Evolutionary conservation across 306 rosid genomes (phyloP).

Genomic region (Datisca glomerata): DNA sequence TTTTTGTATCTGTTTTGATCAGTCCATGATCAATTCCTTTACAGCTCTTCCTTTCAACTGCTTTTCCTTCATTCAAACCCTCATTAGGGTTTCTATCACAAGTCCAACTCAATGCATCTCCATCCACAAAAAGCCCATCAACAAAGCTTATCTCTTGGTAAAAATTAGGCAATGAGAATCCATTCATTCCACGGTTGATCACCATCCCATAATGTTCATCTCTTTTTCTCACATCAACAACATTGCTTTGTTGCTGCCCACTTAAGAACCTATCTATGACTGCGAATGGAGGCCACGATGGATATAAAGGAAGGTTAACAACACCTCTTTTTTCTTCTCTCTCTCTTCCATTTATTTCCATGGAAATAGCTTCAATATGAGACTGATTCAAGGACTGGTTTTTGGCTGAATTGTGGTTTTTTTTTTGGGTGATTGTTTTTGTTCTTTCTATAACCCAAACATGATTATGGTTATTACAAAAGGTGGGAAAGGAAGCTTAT

Average conservation of each 20-base stretch:
- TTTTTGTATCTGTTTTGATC: conserved; percentile 31
- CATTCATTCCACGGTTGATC: neutral
- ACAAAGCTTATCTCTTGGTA: neutral
- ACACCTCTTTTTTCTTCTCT: no score
- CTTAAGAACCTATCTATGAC: conserved; percentile 16
- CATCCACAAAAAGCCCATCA: neutral
- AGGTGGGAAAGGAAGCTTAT: conserved; percentile 24
- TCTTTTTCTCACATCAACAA: no score
- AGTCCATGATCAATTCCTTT: conserved; percentile 17
- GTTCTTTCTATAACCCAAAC: no score
- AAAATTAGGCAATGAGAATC: neutral
- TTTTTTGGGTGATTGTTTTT: no score
- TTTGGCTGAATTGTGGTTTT: neutral
- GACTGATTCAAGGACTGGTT: neutral
- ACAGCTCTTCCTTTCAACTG: conserved; percentile 6
- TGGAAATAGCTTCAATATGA: neutral
- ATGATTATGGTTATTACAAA: neutral
- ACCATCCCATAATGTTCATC: neutral
- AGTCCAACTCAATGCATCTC: neutral
- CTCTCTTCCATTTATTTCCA: neutral
- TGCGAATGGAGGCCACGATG: conserved; percentile 37
- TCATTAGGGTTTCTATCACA: conserved; percentile 7
- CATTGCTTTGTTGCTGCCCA: conserved; percentile 2
- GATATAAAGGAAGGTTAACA: neutral
- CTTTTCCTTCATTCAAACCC: conserved; percentile 14